phyloP scores from a whole-genome alignment of 1,139 yeast genomes.

The Casaregolazyma lundiana region DNA sequence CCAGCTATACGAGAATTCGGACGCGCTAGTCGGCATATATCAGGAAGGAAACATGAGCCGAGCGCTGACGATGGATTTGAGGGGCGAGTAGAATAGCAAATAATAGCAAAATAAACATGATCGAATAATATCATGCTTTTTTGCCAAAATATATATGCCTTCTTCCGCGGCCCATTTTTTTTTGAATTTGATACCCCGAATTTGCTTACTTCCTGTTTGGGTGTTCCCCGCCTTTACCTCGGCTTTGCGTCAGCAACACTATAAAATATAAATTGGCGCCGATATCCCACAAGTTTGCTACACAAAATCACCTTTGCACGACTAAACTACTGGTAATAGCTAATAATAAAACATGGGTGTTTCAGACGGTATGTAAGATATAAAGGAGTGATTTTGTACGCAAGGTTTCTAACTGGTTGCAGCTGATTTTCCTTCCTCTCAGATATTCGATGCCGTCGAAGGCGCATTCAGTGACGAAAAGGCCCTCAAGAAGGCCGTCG shows the following conservation, averaged over 20 bases:
- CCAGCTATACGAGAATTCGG: conserved; percentile 81
- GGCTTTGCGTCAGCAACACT: background rate
- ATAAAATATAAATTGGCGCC: background rate
- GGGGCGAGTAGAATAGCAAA: too few species aligned
- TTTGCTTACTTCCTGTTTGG: too few species aligned
- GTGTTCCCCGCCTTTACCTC: conserved; percentile 1
- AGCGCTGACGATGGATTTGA: conserved; percentile 44
- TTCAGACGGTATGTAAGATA: conserved; percentile 11
- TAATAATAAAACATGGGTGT: conserved; percentile 10
- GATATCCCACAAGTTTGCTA: too few species aligned
- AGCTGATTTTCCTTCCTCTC: conserved; percentile 39
- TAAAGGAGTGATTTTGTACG: background rate
- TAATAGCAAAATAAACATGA: too few species aligned
- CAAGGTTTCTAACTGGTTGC: background rate
- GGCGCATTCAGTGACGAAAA: conserved; percentile 30
- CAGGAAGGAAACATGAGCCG: conserved; percentile 75
- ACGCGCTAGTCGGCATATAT: conserved; percentile 88
- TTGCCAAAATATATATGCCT: too few species aligned
- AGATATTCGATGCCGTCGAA: conserved; percentile 36
- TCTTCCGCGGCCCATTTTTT: too few species aligned
- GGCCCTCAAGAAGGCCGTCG: conserved; percentile 33
- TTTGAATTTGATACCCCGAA: too few species aligned
- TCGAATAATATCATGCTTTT: too few species aligned
- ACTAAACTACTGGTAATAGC: too few species aligned
- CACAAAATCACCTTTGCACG: too few species aligned